phyloP scores from a whole-genome alignment of 2,329 filamentous ascomycete species.

The Colletotrichum liriopes region DNA sequence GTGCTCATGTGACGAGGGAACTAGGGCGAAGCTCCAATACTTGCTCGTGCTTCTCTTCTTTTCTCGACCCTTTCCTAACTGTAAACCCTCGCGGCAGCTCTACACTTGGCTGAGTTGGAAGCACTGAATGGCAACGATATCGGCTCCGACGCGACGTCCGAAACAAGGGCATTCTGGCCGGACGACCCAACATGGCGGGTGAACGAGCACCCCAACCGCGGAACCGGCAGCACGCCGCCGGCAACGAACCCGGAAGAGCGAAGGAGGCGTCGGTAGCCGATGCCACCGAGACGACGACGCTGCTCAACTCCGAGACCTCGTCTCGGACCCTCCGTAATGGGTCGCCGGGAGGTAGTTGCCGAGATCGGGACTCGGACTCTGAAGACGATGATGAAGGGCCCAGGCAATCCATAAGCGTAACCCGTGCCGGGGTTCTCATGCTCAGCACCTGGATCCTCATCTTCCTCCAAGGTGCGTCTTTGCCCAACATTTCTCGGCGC shows the following conservation, averaged over 20 bases:
- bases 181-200: constrained; percentile 17
- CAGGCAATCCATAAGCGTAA: constrained; percentile 47
- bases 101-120: neutral
- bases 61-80: neutral
- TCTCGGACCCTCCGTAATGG: constrained; percentile 34
- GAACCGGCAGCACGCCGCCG: constrained; percentile 15
- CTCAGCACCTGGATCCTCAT: constrained; percentile 70
- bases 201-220: constrained; percentile 1
- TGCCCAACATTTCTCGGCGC: constrained; percentile 4
- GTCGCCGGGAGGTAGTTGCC: constrained; percentile 26
- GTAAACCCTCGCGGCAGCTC: neutral
- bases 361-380: constrained; percentile 24
- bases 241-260: neutral
- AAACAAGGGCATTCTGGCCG: constrained; percentile 31
- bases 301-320: constrained; percentile 41
- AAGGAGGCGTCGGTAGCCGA: constrained; percentile 8
- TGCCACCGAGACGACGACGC: constrained; percentile 41
- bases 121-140: constrained; percentile 24
- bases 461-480: constrained; percentile 69
- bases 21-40: constrained; percentile 13
- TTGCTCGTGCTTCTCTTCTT: neutral
- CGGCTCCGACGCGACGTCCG: constrained; percentile 7
- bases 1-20: constrained; percentile 26
- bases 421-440: constrained; percentile 62
- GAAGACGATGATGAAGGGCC: constrained; percentile 30